Evolutionary conservation across 108 stramenopile genomes (phyloP), one percentile per base, ranked within the genome.

Genomic region (Cyclotella baltica): DNA sequence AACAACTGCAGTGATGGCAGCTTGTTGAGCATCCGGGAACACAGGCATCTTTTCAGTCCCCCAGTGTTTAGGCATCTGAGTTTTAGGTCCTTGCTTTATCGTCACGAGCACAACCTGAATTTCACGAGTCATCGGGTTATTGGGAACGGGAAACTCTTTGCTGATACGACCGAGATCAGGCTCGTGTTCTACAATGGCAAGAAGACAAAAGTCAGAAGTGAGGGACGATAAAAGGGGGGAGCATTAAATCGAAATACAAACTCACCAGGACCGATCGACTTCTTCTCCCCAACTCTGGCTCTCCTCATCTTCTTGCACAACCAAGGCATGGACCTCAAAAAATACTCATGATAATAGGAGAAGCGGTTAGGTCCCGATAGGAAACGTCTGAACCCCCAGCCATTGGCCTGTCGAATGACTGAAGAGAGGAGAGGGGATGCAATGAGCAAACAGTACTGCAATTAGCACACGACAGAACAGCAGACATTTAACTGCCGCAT

Each of bases 301-400:
- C 78, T 37, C 18, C 78, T 68, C 80, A 81, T 81, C 37, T 77
- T 76, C 61, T 81, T n/a, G n/a, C n/a, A n/a, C n/a, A n/a, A n/a
- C n/a, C n/a, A n/a, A n/a, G n/a, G n/a, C n/a, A n/a, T n/a, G n/a
- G n/a, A n/a, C 40, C 80, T 51, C 23, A 73, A 52, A 62, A 62
- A 62, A 43, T 76, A 78, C 37, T 83, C 86, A 56, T 93, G 89
- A 65, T 93, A 93, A 62, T 93, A 93, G 0, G 84, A 29, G 66
- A 90, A 90, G 18, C 84, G 70, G 76, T 93, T 90, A 8, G 71
- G 66, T 19, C 90, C 90, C 38, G 86, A 83, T 5, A 83, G 78
- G 15, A 86, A 55, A n/a, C 86, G 56, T 13, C 86, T 78, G 55
- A 86, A 86, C 15, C 86, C 83, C 87, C 87, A 87, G 0, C 77